Evolutionary conservation across 768 basidiomycete genomes (phyloP).

Genomic region (Leccinum imitatum): DNA sequence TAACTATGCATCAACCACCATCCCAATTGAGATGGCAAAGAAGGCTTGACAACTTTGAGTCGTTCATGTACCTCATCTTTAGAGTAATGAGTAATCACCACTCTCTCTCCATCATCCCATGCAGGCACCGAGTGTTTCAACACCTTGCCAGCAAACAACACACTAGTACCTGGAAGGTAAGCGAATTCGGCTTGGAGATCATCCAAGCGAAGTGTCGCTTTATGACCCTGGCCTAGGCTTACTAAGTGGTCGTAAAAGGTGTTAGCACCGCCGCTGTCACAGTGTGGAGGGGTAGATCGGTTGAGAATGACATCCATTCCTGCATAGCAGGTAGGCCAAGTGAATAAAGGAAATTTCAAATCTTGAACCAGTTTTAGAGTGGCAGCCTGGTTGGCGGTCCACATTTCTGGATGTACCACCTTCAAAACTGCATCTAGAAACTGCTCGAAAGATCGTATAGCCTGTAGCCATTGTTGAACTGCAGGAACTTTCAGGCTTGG

Average conservation of each 20-base stretch:
- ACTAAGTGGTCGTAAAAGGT: neutral
- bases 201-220: neutral
- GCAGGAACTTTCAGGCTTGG: neutral
- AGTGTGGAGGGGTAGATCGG: neutral
- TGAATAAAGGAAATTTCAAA: neutral
- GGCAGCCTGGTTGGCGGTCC: neutral
- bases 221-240: neutral
- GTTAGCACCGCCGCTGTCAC: neutral
- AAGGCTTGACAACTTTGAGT: neutral
- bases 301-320: neutral
- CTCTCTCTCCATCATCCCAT: neutral
- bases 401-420: neutral
- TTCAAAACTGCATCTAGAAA: neutral
- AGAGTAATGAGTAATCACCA: neutral
- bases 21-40: neutral
- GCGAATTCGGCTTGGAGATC: neutral
- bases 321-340: neutral
- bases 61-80: neutral
- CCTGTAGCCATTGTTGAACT: neutral
- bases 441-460: neutral
- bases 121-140: neutral
- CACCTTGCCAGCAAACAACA: neutral
- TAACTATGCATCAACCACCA: neutral
- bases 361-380: neutral
- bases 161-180: neutral